Conservation (phyloP, 805 yeast genomes). For the Lipomyces spencermartinsiae region DNA sequence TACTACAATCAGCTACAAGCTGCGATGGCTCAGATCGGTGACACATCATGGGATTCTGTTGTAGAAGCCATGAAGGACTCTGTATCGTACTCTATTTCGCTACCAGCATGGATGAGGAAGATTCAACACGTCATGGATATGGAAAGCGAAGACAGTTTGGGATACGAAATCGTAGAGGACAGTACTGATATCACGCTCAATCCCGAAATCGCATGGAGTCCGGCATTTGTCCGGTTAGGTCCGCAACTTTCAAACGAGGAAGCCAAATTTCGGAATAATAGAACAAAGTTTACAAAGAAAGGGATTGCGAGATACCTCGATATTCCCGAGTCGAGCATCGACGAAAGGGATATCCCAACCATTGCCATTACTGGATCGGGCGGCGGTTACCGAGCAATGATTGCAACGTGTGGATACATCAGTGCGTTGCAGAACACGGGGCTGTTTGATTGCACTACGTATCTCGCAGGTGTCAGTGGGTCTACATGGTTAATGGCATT, state of each 20-base stretch:
- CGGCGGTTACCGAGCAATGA: conserved; percentile 41
- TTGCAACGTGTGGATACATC: conserved; percentile 39
- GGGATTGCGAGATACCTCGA: conserved; percentile 37
- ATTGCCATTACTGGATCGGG: conserved; percentile 42
- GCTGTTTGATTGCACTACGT: conserved; percentile 39
- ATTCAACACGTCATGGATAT: conserved; percentile 29
- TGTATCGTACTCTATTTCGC: conserved; percentile 9
- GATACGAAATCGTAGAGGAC: conserved; percentile 33
- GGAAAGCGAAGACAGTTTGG: conserved; percentile 29
- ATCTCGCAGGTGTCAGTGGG: conserved; percentile 40
- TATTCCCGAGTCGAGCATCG: conserved; percentile 27
- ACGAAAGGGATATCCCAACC: conserved; percentile 40
- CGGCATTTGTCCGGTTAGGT: conserved; percentile 38
- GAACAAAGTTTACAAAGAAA: conserved; percentile 20
- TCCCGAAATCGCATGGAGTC: conserved; percentile 36
- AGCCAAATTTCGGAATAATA: conserved; percentile 25
- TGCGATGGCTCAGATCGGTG: neutral
- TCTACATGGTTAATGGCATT: conserved; percentile 40
- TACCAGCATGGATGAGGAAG: conserved; percentile 21
- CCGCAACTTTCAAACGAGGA: conserved; percentile 32
- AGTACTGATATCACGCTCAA: conserved; percentile 27
- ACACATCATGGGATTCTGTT: neutral
- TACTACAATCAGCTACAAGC: conserved; percentile 7
- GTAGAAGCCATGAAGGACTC: conserved; percentile 8
- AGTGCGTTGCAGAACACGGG: conserved; percentile 34